These are phyloP conservation scores for Coccomyxa sp. DNA, from an alignment of 139 green algal species.

Conservation along the genomic window DNA sequence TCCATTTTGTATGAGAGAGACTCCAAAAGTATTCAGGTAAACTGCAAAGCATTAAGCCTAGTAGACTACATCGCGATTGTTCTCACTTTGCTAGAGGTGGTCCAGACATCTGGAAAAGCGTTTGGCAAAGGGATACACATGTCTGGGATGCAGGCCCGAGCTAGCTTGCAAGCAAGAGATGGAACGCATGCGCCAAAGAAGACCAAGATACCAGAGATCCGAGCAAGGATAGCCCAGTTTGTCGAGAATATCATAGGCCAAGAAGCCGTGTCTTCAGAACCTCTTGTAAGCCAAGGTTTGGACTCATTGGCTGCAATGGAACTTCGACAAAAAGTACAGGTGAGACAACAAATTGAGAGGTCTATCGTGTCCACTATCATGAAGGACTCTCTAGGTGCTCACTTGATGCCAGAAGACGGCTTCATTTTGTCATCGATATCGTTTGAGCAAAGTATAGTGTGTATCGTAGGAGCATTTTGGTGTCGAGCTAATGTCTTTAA, in stretches of 20 bases:
- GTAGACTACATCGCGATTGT: no score
- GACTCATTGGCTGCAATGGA: constrained; percentile 43
- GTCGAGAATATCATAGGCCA: constrained; percentile 10
- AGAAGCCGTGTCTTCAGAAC: not conserved
- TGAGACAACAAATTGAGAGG: not conserved
- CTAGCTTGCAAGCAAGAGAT: no score
- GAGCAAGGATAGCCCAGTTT: constrained; percentile 7
- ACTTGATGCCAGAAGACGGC: no score
- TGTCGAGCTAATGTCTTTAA: constrained; percentile 14
- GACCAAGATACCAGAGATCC: not conserved
- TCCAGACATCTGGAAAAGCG: no score
- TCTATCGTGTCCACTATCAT: no score
- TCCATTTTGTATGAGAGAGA: no score
- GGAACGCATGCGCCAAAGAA: not conserved
- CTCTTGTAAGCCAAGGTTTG: constrained; percentile 30
- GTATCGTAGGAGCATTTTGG: constrained; percentile 10
- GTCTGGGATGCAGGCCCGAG: no score
- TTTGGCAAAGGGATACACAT: no score
- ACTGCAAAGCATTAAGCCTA: no score
- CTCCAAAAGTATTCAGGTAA: no score
- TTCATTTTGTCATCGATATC: not conserved
- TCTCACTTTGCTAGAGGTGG: no score
- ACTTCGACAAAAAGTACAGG: constrained; percentile 32
- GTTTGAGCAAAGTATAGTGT: not conserved
- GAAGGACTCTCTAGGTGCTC: no score